Evolutionary conservation across 1,139 yeast species (phyloP), one percentile per base, ranked within the genome.

Genomic region (Hyphopichia pseudoburtonii): DNA sequence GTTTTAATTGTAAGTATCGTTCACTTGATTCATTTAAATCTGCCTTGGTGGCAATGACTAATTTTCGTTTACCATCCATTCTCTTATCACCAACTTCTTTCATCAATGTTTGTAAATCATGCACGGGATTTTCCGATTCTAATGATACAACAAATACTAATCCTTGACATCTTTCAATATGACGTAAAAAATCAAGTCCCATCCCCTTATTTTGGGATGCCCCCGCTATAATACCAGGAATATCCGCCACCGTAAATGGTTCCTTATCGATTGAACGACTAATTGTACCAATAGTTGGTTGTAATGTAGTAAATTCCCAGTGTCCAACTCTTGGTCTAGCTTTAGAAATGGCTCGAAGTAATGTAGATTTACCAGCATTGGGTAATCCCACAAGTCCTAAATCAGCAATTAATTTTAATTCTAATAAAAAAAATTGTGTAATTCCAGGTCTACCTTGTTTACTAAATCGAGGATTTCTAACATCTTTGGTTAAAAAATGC

Each of bases 231-330:
- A 92, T 86, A 10, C 98, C 98, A 0, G 98, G 98, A 42, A 92
- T 92, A 64, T 92, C 98, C 1, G 97, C 97, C 1, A 92, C 97
- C 0, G 97, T 87, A 56, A 90, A 89, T 1, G 88, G 83, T 8
- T 77, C 80, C 43, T 76, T 75, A 43, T 83, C 87, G 4, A 84
- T 75, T 1, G 83, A 76, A 25, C 81, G 63, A 35, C 74, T 71
- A 15, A 92, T 86, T 0, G 97, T 90, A 2, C 98, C 98, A 32
- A 92, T 80, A 0, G 92, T 83, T 0, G 98, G 98, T 46, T 82
- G 88, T 39, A 92, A 65, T 1, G 98, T 92, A 1, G 98, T 92
- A 56, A 92, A 92, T 55, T 86, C 95, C 97, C 97, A 92, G 58
- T 89, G 95, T 0, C 97, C 98, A 10, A 92, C 88, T 41, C 89